Conservation (phyloP, 768 basidiomycete species). For the Russula ochroleuca region DNA sequence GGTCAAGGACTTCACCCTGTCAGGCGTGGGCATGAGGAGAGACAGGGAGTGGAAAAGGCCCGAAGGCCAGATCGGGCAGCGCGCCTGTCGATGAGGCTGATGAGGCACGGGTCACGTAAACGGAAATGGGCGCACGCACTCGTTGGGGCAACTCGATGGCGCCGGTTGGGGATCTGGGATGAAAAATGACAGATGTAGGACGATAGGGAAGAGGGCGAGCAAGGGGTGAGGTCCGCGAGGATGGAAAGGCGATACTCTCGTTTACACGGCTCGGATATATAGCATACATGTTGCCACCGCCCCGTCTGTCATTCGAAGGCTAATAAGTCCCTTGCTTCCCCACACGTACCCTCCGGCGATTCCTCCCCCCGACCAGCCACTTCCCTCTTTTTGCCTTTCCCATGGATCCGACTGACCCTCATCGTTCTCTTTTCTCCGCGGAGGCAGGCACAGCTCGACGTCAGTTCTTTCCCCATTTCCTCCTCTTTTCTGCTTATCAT, state of each 20-base stretch:
- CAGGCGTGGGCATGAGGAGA: background rate
- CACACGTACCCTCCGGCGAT: constrained; percentile 13
- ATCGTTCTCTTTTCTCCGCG: background rate
- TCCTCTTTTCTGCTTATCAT: background rate
- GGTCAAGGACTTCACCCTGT: background rate
- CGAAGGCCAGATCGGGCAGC: background rate
- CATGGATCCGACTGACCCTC: background rate
- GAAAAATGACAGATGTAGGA: background rate
- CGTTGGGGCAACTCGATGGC: background rate
- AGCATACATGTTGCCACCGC: background rate
- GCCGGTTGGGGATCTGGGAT: background rate
- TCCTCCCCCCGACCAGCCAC: constrained; percentile 4
- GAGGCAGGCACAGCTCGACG: constrained; percentile 1
- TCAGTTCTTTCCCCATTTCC: background rate
- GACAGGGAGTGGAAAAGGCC: background rate
- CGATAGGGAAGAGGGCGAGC: too few relatives aligned
- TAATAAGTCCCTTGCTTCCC: background rate
- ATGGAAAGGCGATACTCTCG: too few relatives aligned
- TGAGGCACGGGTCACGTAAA: background rate
- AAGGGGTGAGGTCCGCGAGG: too few relatives aligned
- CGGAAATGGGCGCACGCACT: background rate
- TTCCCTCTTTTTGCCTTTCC: constrained; percentile 6
- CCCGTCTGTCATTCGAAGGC: background rate
- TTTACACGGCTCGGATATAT: background rate
- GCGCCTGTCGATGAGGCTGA: background rate